Evolutionary conservation across 345 rosid genomes (phyloP), one percentile per base, ranked within the genome.

Genomic region (Orychophragmus violaceus): DNA sequence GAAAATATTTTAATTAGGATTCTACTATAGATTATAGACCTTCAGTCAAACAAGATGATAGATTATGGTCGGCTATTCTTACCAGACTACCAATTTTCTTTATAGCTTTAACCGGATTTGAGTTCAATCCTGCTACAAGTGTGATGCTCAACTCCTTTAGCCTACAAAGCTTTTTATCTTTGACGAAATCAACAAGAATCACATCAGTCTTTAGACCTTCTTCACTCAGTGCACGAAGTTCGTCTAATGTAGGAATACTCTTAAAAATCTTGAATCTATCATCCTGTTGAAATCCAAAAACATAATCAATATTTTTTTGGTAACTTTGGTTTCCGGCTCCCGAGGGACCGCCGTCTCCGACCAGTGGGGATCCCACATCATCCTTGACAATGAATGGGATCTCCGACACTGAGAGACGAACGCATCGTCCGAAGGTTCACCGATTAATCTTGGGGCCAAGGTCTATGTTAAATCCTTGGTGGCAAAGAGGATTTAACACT

Each of bases 11-110:
- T 29, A 10, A 46, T 19, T 11, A 18, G 51, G 24, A 21, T n/a
- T n/a, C n/a, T n/a, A n/a, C n/a, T n/a, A n/a, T n/a, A n/a, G n/a
- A n/a, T n/a, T n/a, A n/a, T n/a, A n/a, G n/a, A n/a, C n/a, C n/a
- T n/a, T n/a, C n/a, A n/a, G n/a, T n/a, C n/a, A n/a, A 39, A 59
- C 0, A 16, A 25, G 65, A 44, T 44, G 66, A 61, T 60, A 42
- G 5, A 17, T 27, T 19, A 19, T 19, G 23, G 1, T 19, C 6
- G 13, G 0, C 3, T 0, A 17, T 52, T 70, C 86, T 85, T 71
- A 94, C 99, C 92, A 87, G 59, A 74, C 66, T 80, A 10, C 84
- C 95, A 62, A 85, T 85, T 88, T 84, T 87, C 80, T 83, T 88
- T 64, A 93, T 80, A 77, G 83, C 55, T 61, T 74, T 77, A 57